A percentile compares a stretch with the other conserved stretches of the same genome.
Conservation (phyloP, 208 protist species). For the Trypanosoma conorhini region DNA sequence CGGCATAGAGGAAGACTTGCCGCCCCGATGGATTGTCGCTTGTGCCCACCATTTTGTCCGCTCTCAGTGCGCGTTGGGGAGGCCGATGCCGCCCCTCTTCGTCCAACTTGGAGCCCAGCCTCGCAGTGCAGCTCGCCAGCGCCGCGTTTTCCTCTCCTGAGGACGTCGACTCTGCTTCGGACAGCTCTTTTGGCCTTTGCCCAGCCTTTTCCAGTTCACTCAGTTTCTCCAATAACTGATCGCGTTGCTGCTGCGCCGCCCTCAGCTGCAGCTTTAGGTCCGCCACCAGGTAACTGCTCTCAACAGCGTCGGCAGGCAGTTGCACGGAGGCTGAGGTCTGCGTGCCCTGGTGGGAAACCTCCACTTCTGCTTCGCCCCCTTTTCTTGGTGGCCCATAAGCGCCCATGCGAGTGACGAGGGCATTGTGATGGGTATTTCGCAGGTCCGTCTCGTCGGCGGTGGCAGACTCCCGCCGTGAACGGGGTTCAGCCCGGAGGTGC, state of each 20-base stretch:
- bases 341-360: not conserved
- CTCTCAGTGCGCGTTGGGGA: not conserved
- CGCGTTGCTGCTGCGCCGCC: not conserved
- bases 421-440: not conserved
- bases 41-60: constrained; percentile 3
- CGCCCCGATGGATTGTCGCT: not conserved
- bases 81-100: not conserved
- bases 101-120: not conserved
- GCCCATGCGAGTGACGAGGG: not conserved
- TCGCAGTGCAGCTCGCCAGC: not conserved
- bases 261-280: not conserved
- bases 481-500: not conserved
- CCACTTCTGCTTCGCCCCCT: not conserved
- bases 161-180: not conserved
- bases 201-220: constrained; percentile 1
- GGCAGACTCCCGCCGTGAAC: not conserved
- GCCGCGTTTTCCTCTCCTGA: not conserved
- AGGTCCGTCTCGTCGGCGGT: not conserved
- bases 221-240: not conserved
- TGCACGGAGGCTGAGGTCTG: not conserved
- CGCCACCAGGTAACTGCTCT: not conserved
- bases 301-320: not conserved
- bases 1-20: not conserved
- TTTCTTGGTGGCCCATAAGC: not conserved
- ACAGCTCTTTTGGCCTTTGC: not conserved